phyloP scores from a whole-genome alignment of 2,329 filamentous ascomycete species.

The Sporothrix brunneoviolacea region DNA sequence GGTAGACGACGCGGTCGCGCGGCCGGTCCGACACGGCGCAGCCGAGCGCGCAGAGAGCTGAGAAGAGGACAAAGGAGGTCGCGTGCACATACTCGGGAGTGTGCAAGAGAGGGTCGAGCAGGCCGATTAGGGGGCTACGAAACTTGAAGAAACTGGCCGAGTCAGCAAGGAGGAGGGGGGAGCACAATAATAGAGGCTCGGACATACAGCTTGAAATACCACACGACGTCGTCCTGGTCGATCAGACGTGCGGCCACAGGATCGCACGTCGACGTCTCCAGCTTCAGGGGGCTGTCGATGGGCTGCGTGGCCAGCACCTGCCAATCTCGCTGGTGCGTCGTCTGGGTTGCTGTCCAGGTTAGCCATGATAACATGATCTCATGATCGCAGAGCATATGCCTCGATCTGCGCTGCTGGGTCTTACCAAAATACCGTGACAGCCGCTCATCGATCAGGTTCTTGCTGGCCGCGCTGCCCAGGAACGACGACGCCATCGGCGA shows the following conservation, averaged over 20 bases:
- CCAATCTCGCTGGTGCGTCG: conserved; percentile 20
- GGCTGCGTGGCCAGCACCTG: conserved; percentile 19
- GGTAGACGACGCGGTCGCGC: conserved; percentile 21
- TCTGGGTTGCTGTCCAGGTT: conserved; percentile 12
- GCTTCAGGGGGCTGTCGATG: conserved; percentile 19
- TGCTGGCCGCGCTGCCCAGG: not conserved
- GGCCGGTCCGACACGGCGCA: conserved; percentile 22
- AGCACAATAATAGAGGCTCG: too few species aligned
- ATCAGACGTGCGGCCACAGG: conserved; percentile 20
- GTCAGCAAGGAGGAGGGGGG: not conserved
- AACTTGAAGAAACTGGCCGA: conserved; percentile 20
- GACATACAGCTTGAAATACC: conserved; percentile 17
- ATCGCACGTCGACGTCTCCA: conserved; percentile 21
- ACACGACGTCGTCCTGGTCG: conserved; percentile 19
- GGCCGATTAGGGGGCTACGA: conserved; percentile 20
- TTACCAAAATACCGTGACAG: conserved; percentile 18
- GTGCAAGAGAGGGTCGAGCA: conserved; percentile 22
- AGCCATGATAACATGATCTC: not conserved
- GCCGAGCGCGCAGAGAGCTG: conserved; percentile 22
- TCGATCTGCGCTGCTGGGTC: too few species aligned
- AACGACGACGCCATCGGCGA: conserved; percentile 11
- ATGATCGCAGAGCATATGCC: too few species aligned
- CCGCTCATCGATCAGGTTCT: conserved; percentile 16
- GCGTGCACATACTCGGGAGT: conserved; percentile 21
- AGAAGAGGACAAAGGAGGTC: conserved; percentile 23